Conservation (phyloP, 371 early-diverging fungal species). For the Astathelohania contejeani region DNA sequence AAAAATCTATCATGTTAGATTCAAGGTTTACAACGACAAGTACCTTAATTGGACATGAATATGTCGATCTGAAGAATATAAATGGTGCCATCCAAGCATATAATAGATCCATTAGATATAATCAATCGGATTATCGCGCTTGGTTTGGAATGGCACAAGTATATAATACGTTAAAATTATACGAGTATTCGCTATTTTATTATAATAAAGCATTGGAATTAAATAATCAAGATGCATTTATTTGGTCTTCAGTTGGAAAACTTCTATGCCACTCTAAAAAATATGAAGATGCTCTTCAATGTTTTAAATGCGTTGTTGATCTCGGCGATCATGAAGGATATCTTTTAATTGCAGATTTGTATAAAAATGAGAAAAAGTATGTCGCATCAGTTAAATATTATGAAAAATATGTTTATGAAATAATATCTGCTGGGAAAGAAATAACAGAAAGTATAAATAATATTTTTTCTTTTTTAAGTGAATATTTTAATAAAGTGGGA, state of each 20-base stretch:
- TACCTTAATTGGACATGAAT: slow-evolving; percentile 44
- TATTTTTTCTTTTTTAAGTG: slow-evolving; percentile 22
- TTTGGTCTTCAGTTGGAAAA: slow-evolving; percentile 34
- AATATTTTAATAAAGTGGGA: slow-evolving; percentile 24
- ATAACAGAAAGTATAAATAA: slow-evolving; percentile 9
- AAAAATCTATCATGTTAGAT: slow-evolving; percentile 19
- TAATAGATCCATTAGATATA: slow-evolving; percentile 26
- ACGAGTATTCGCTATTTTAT: slow-evolving; percentile 42
- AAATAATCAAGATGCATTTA: slow-evolving; percentile 18
- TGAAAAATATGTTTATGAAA: slow-evolving; percentile 31
- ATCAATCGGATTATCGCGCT: slow-evolving; percentile 34
- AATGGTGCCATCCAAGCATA: slow-evolving; percentile 36
- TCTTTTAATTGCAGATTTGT: slow-evolving; percentile 21
- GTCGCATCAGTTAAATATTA: slow-evolving; percentile 21
- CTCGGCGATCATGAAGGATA: slow-evolving; percentile 18
- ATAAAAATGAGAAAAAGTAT: slow-evolving; percentile 30
- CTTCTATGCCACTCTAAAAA: slow-evolving; percentile 20
- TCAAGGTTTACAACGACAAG: slow-evolving; percentile 30
- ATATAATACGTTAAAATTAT: slow-evolving; percentile 35
- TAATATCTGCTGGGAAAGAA: slow-evolving; percentile 1
- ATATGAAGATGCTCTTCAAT: slow-evolving; percentile 28
- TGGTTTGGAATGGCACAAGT: slow-evolving; percentile 42
- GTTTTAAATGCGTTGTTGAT: slow-evolving; percentile 29
- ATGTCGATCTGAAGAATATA: slow-evolving; percentile 36
- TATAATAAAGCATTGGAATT: slow-evolving; percentile 37